Percentiles rank a stretch among this genome's conserved stretches.
Evolutionary conservation across 2,329 filamentous ascomycete genomes (phyloP).

Genomic region (Venturia asperata): DNA sequence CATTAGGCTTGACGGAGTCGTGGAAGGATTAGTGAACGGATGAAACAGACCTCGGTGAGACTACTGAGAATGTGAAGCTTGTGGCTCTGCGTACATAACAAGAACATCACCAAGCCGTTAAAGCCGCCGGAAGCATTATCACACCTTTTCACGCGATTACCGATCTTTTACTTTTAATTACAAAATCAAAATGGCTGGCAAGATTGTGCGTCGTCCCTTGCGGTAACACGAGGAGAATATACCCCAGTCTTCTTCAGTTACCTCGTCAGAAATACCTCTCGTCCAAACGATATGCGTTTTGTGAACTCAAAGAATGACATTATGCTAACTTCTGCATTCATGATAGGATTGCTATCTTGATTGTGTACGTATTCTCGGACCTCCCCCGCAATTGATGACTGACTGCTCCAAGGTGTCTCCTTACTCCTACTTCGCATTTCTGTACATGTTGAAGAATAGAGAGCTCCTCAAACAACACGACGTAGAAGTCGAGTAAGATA

Average conservation of each 20-base stretch:
- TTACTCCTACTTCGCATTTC: conserved; percentile 47
- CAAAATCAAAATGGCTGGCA: conserved; percentile 46
- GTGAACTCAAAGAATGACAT: not conserved
- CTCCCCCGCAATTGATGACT: not conserved
- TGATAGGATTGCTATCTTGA: conserved; percentile 53
- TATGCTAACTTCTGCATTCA: not conserved
- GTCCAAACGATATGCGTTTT: not conserved
- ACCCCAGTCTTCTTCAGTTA: too few species aligned
- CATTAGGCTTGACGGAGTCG: not conserved
- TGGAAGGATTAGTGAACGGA: conserved; percentile 1
- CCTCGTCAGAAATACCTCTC: too few species aligned
- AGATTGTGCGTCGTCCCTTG: conserved; percentile 37
- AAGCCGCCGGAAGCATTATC: not conserved
- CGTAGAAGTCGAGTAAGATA: conserved; percentile 58
- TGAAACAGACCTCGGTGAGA: conserved; percentile 2
- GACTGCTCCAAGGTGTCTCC: conserved; percentile 50
- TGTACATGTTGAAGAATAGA: conserved; percentile 52
- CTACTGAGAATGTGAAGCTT: not conserved
- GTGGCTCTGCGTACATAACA: not conserved
- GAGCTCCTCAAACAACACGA: conserved; percentile 49
- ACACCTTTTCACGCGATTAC: not conserved
- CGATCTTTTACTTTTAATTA: not conserved
- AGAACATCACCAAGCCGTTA: not conserved
- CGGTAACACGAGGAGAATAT: not conserved
- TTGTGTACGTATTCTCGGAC: conserved; percentile 43